Evolutionary conservation across 164 flowering plant genomes (phyloP).

Genomic region (Tetrastigma voinierianum): DNA sequence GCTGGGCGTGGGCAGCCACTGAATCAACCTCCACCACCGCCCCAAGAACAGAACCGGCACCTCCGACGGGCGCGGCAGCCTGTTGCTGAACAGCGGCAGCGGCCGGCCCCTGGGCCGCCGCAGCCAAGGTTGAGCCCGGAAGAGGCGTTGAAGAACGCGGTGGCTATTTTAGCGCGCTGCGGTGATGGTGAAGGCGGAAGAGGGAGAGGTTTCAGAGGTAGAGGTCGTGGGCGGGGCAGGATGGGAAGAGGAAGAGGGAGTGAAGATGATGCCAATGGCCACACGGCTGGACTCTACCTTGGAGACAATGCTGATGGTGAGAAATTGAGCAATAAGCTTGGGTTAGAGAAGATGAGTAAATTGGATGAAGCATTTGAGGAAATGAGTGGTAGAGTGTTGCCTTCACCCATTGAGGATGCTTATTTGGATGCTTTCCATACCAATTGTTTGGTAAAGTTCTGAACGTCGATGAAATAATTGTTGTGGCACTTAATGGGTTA

Average conservation of each 20-base stretch:
- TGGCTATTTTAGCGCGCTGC: constrained; percentile 31
- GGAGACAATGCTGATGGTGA: constrained; percentile 65
- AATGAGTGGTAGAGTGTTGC: constrained; percentile 42
- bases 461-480: neutral
- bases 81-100: neutral
- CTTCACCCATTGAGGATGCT: constrained; percentile 57
- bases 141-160: constrained; percentile 46
- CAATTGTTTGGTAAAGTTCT: constrained; percentile 44
- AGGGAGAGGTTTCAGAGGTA: constrained; percentile 18
- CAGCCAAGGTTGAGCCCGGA: constrained; percentile 34
- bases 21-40: constrained; percentile 7
- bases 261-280: constrained; percentile 18
- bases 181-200: constrained; percentile 17
- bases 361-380: constrained; percentile 65
- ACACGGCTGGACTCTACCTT: constrained; percentile 23
- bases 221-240: constrained; percentile 12
- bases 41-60: constrained; percentile 61
- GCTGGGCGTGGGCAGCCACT: constrained; percentile 62
- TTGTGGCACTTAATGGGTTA: no score
- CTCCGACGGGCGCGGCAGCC: constrained; percentile 10
- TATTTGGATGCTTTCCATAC: constrained; percentile 57
- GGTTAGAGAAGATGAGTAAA: constrained; percentile 47
- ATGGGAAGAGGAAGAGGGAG: constrained; percentile 13
- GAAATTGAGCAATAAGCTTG: constrained; percentile 51
- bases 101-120: neutral